Percentiles rank a stretch among this genome's conserved stretches.
phyloP scores from a whole-genome alignment of 306 rosid genomes.

The Malus orientalis region DNA sequence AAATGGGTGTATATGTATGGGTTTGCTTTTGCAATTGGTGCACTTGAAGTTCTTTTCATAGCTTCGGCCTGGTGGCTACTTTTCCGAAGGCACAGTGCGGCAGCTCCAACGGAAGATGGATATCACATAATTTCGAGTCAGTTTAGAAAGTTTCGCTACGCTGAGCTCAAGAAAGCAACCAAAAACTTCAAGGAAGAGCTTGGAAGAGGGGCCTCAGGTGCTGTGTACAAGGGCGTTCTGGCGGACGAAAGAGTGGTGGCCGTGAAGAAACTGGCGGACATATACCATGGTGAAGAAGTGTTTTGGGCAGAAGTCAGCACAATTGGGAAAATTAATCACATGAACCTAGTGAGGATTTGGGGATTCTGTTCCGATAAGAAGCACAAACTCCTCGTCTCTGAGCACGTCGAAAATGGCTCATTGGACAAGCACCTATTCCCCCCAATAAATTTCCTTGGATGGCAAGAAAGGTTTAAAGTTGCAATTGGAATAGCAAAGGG shows the following conservation, averaged over 20 bases:
- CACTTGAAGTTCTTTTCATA: no score
- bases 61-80: no score
- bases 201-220: conserved; percentile 38
- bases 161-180: no score
- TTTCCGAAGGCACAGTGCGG: no score
- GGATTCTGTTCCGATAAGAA: conserved; percentile 43
- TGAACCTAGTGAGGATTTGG: conserved; percentile 24
- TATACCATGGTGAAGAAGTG: conserved; percentile 29
- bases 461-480: conserved; percentile 29
- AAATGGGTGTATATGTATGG: not conserved
- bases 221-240: conserved; percentile 30
- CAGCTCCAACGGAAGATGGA: no score
- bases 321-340: conserved; percentile 24
- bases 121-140: no score
- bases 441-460: conserved; percentile 12
- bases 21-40: no score
- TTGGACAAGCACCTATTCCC: conserved; percentile 23
- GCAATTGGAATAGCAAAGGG: conserved; percentile 36
- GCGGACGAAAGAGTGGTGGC: conserved; percentile 25
- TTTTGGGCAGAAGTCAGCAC: conserved; percentile 42
- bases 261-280: conserved; percentile 21
- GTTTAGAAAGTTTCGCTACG: no score
- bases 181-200: conserved; percentile 27
- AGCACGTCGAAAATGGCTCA: conserved; percentile 37
- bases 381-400: conserved; percentile 37